Percentiles rank a stretch among this genome's conserved stretches.
Conservation (phyloP, 495 filamentous ascomycete genomes). For the Neurospora pannonica region DNA sequence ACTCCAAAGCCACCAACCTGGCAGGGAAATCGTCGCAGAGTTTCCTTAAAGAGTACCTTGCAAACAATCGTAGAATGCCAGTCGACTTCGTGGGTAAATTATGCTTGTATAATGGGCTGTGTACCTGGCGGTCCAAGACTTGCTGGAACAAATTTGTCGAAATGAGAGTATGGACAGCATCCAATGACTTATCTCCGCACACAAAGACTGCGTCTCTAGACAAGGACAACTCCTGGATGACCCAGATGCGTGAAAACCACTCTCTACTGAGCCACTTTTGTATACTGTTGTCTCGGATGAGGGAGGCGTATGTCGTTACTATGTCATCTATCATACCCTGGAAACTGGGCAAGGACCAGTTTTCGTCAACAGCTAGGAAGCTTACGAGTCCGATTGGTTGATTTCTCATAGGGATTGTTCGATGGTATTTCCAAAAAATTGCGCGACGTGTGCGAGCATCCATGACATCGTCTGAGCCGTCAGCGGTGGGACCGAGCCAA, state of each 20-base stretch:
- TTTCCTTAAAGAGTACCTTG: too few species aligned
- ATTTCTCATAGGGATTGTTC: neutral
- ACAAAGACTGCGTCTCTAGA: neutral
- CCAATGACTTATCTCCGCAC: neutral
- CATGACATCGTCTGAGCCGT: slow-evolving; percentile 7
- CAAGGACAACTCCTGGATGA: neutral
- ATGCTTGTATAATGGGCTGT: too few species aligned
- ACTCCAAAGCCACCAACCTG: neutral
- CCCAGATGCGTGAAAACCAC: neutral
- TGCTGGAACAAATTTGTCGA: accelerated
- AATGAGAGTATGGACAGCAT: neutral
- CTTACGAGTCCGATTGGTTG: too few species aligned
- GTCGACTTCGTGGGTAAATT: neutral
- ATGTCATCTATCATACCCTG: accelerated
- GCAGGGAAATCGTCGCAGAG: neutral
- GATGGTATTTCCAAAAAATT: neutral
- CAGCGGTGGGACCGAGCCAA: neutral
- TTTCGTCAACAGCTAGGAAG: neutral
- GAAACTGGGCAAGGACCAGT: neutral
- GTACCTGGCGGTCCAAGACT: too few species aligned
- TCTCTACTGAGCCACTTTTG: neutral
- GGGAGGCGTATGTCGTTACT: neutral
- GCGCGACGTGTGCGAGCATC: neutral
- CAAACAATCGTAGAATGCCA: neutral
- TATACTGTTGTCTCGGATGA: neutral